Conservation (phyloP, 345 rosid species). For the Garcia nutans region DNA sequence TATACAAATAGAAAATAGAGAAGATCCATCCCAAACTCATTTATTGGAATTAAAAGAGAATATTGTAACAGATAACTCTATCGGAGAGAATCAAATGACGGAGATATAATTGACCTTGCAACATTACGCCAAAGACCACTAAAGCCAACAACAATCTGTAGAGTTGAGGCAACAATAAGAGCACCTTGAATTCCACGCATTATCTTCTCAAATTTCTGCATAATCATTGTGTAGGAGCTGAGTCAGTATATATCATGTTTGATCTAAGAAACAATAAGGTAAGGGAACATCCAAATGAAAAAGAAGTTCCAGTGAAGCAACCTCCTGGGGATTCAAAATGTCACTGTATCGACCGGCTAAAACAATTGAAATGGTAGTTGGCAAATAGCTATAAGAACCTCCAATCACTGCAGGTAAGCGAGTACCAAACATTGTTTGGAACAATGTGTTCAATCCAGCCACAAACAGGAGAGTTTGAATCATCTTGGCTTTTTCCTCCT, state of each 20-base stretch:
- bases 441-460: constrained; percentile 79
- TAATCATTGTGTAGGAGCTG: constrained; percentile 9
- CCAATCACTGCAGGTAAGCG: constrained; percentile 93
- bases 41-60: too few relatives aligned
- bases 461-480: constrained; percentile 88
- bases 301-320: constrained; percentile 21
- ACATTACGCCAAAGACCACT: constrained; percentile 99
- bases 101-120: constrained; percentile 50
- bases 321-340: constrained; percentile 86
- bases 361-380: constrained; percentile 78
- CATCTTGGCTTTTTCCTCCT: constrained; percentile 97
- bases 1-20: neutral
- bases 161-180: constrained; percentile 89
- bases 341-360: constrained; percentile 80
- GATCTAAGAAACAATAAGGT: neutral
- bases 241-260: constrained; percentile 5
- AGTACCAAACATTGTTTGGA: constrained; percentile 79
- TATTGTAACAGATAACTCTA: neutral
- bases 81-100: neutral
- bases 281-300: neutral
- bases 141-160: constrained; percentile 87
- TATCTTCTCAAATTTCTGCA: constrained; percentile 82
- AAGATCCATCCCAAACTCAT: neutral
- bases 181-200: constrained; percentile 94
- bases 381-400: constrained; percentile 77